phyloP scores from a whole-genome alignment of 2,329 filamentous ascomycete species.

The Parastagonospora nodorum region DNA sequence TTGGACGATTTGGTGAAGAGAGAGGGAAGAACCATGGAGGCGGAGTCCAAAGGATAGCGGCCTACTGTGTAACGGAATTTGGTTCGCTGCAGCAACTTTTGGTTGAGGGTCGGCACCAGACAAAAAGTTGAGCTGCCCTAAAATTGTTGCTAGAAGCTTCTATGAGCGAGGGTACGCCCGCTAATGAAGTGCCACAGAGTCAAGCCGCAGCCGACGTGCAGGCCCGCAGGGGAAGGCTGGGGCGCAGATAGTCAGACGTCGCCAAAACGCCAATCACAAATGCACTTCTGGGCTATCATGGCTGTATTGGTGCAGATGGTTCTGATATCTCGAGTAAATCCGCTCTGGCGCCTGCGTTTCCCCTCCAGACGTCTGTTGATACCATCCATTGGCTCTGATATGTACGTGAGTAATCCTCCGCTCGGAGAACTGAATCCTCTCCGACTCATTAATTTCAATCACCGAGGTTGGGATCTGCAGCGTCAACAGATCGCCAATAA shows the following conservation, averaged over 20 bases:
- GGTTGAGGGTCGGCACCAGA: constrained; percentile 32
- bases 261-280: neutral
- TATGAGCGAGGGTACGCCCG: constrained; percentile 25
- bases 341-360: no score
- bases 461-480: constrained; percentile 34
- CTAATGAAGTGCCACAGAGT: constrained; percentile 11
- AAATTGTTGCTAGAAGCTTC: constrained; percentile 43
- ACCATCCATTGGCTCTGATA: no score
- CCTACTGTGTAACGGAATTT: constrained; percentile 30
- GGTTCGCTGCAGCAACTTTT: constrained; percentile 35
- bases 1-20: constrained; percentile 46
- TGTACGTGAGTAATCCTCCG: neutral
- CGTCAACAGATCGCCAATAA: constrained; percentile 29
- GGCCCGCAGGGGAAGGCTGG: constrained; percentile 20
- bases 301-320: no score
- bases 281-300: no score
- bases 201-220: no score
- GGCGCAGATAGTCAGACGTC: constrained; percentile 7
- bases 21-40: constrained; percentile 46
- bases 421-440: neutral
- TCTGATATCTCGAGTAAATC: no score
- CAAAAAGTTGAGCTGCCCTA: constrained; percentile 26
- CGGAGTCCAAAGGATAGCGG: constrained; percentile 23
- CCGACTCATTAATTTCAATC: constrained; percentile 18
- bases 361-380: no score